phyloP scores from a whole-genome alignment of 495 filamentous ascomycete genomes.

The Neurospora hispaniola region DNA sequence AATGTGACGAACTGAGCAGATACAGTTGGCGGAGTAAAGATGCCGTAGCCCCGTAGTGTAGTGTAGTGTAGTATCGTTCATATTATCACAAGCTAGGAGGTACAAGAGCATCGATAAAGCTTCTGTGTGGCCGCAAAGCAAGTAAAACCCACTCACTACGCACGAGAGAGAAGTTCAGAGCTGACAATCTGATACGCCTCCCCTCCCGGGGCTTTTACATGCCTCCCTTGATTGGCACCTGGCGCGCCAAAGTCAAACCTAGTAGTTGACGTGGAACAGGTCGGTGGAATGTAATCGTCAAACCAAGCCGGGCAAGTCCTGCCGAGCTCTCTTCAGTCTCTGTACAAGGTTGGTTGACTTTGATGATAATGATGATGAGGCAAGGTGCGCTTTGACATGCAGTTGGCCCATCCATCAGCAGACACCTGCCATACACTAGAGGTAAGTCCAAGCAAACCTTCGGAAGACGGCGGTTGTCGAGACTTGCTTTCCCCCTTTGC shows the following conservation, averaged over 20 bases:
- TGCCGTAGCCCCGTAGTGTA: background rate
- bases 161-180: background rate
- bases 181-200: background rate
- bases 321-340: background rate
- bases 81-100: background rate
- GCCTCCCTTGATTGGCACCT: background rate
- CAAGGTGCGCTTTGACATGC: too few relatives aligned
- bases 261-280: background rate
- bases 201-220: background rate
- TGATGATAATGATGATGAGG: background rate
- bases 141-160: background rate
- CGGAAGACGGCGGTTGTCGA: background rate
- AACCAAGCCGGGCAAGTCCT: background rate
- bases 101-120: background rate
- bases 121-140: background rate
- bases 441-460: background rate
- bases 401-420: background rate
- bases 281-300: background rate
- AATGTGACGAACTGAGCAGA: background rate
- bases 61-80: background rate
- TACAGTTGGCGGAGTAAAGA: background rate
- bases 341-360: background rate
- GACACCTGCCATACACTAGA: background rate
- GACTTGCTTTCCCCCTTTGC: background rate
- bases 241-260: background rate